phyloP scores from a whole-genome alignment of 106 monocot genomes.

The Dendrobium catenatum region DNA sequence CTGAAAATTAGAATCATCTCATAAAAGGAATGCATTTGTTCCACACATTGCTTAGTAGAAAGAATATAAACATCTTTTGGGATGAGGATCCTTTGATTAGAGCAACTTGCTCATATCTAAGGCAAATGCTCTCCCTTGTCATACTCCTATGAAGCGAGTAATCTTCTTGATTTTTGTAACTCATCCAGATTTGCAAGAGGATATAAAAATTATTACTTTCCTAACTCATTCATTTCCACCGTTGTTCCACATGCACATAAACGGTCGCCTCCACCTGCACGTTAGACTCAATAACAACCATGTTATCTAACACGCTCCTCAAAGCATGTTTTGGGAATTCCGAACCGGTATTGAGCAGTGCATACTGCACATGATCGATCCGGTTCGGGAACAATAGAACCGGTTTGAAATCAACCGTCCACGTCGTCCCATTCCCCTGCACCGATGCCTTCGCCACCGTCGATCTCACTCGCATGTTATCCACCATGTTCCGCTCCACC shows the following conservation, averaged over 20 bases:
- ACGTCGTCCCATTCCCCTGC: slow-evolving; percentile 22
- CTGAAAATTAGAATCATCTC: too few relatives aligned
- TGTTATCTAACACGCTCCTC: slow-evolving; percentile 28
- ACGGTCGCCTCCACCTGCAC: slow-evolving; percentile 32
- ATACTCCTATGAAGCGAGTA: too few relatives aligned
- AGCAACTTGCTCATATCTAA: too few relatives aligned
- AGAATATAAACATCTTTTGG: too few relatives aligned
- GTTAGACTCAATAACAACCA: slow-evolving; percentile 39
- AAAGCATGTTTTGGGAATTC: slow-evolving; percentile 28
- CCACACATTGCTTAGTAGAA: too few relatives aligned
- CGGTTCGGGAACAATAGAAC: slow-evolving; percentile 29
- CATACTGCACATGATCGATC: slow-evolving; percentile 45
- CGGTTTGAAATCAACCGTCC: slow-evolving; percentile 32
- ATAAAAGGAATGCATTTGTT: too few relatives aligned
- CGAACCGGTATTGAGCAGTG: slow-evolving; percentile 11
- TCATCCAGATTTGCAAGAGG: too few relatives aligned
- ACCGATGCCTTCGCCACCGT: slow-evolving; percentile 26
- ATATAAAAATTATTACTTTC: neutral
- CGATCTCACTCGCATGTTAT: slow-evolving; percentile 24
- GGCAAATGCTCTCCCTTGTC: too few relatives aligned
- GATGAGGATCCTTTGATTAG: too few relatives aligned
- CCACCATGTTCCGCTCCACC: slow-evolving; percentile 28
- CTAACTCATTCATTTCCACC: neutral
- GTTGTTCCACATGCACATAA: slow-evolving; percentile 42
- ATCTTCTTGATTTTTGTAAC: too few relatives aligned